Evolutionary conservation across 345 rosid species (phyloP).

Genomic region (Citropsis articulata): DNA sequence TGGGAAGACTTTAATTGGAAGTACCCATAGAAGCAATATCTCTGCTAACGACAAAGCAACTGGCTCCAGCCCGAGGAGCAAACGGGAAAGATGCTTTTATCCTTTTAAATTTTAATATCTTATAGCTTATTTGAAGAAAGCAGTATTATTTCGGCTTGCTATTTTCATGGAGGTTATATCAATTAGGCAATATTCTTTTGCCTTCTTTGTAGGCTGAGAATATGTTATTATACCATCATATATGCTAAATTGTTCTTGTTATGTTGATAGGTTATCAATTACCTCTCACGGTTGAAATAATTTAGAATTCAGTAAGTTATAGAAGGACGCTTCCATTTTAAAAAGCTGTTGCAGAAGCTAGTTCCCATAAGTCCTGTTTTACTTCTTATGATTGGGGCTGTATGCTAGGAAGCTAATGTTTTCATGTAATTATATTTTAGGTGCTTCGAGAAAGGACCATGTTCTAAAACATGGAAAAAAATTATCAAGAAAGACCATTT

Average conservation of each 20-base stretch:
- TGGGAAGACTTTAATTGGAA: constrained; percentile 21
- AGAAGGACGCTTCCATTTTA: constrained; percentile 74
- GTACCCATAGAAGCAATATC: constrained; percentile 3
- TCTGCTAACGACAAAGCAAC: background rate
- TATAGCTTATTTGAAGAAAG: background rate
- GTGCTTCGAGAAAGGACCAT: constrained; percentile 20
- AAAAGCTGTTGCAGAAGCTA: constrained; percentile 34
- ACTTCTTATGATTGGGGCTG: background rate
- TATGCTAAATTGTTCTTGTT: constrained; percentile 20
- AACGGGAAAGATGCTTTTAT: constrained; percentile 41
- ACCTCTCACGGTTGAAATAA: constrained; percentile 38
- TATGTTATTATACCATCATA: background rate
- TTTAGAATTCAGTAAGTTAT: constrained; percentile 51
- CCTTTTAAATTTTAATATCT: background rate
- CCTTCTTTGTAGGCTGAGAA: background rate
- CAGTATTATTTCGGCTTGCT: background rate
- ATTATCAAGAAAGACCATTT: background rate
- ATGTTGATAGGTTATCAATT: constrained; percentile 31
- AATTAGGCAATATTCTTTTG: background rate
- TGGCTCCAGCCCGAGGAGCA: constrained; percentile 34
- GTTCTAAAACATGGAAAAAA: constrained; percentile 18
- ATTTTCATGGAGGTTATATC: background rate
- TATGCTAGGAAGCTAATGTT: background rate
- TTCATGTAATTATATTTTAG: constrained; percentile 6
- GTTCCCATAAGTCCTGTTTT: constrained; percentile 35